Conservation (phyloP, 805 yeast species). For the Saturnispora diversa region DNA sequence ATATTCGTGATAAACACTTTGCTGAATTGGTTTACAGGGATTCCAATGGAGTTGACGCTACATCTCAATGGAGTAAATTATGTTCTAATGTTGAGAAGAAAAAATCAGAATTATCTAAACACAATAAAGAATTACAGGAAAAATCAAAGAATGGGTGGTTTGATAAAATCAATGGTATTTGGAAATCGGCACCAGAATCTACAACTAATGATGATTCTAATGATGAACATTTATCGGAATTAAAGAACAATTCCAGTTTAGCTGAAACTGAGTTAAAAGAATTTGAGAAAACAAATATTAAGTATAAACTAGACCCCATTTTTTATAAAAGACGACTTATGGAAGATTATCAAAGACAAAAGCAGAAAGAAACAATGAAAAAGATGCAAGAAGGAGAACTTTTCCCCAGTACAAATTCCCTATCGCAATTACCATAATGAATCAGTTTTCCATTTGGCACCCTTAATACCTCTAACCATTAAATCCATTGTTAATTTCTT, state of each 20-base stretch:
- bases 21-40: constrained; percentile 33
- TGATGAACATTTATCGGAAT: constrained; percentile 8
- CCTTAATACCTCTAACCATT: constrained; percentile 34
- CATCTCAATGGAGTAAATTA: constrained; percentile 20
- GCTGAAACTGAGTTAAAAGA: constrained; percentile 9
- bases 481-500: constrained; percentile 30
- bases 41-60: constrained; percentile 14
- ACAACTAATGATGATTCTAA: constrained; percentile 1
- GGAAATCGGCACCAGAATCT: constrained; percentile 1
- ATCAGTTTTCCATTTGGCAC: constrained; percentile 28
- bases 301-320: constrained; percentile 33
- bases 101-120: constrained; percentile 30
- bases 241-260: constrained; percentile 9
- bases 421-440: constrained; percentile 8
- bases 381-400: constrained; percentile 31
- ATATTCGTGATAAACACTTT: constrained; percentile 39
- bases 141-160: constrained; percentile 8
- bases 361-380: constrained; percentile 26
- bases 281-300: constrained; percentile 30
- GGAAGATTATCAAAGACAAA: constrained; percentile 29
- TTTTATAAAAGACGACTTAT: constrained; percentile 37
- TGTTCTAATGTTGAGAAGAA: constrained; percentile 20
- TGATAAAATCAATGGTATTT: constrained; percentile 4
- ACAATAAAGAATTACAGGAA: constrained; percentile 25
- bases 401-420: constrained; percentile 32